Evolutionary conservation across 1,284 basidiomycete genomes (phyloP).

Genomic region (Tylopilus orsonianus): DNA sequence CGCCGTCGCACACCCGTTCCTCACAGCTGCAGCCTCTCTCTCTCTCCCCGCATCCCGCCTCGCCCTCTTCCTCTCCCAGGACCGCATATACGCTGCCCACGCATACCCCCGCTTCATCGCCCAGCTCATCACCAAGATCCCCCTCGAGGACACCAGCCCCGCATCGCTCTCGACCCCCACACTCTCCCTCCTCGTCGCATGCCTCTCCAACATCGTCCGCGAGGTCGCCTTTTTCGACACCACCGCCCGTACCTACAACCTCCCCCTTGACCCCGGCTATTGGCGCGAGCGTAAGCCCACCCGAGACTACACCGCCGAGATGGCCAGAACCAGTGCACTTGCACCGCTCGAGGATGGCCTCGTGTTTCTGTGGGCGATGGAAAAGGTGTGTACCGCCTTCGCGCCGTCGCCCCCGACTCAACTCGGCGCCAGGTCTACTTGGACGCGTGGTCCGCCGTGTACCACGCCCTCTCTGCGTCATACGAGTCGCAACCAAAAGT

Average conservation of each 20-base stretch:
- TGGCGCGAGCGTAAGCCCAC: constrained; percentile 63
- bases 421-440: constrained; percentile 48
- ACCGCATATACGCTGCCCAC: constrained; percentile 68
- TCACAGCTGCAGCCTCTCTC: constrained; percentile 51
- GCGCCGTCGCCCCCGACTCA: neutral
- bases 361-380: constrained; percentile 78
- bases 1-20: constrained; percentile 58
- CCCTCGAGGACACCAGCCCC: constrained; percentile 39
- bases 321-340: constrained; percentile 50
- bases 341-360: constrained; percentile 62
- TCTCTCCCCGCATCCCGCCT: constrained; percentile 48
- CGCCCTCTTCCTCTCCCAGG: constrained; percentile 62
- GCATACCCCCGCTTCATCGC: constrained; percentile 65
- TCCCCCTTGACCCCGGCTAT: constrained; percentile 39
- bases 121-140: constrained; percentile 52
- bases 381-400: constrained; percentile 39
- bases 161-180: constrained; percentile 40
- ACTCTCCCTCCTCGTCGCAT: constrained; percentile 48
- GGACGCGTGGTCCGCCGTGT: constrained; percentile 63
- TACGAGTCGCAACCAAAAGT: constrained; percentile 3
- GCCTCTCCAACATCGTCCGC: constrained; percentile 55
- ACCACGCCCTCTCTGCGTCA: constrained; percentile 24
- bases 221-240: constrained; percentile 65
- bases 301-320: constrained; percentile 68
- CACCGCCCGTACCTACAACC: constrained; percentile 43